Evolutionary conservation across 192 early-diverging fungal species (phyloP), one percentile per base, ranked within the genome.

Genomic region (Coemansia sp.): DNA sequence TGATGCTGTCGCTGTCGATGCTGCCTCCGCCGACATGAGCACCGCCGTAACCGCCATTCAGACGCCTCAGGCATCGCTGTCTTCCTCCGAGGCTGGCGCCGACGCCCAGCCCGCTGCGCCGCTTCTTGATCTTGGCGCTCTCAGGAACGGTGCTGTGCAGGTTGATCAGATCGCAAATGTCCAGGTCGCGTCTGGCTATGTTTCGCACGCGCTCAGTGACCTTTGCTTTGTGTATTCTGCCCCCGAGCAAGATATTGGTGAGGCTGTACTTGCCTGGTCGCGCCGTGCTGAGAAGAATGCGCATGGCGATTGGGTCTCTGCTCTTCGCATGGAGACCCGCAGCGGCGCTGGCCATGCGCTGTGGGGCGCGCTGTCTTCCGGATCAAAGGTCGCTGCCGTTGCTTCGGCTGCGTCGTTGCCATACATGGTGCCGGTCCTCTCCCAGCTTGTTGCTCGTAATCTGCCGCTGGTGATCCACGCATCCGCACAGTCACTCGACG

Each of bases 201-300:
- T 95, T 16, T 89, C 92, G 7, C 92, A 93, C 69, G 85, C 84
- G 26, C 83, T 97, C 8, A 90, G 87, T 73, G 88, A 93, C 65
- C 74, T 93, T 53, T 82, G 88, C 43, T 97, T 94, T 81, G 86
- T 95, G 63, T 97, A 95, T 77, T 86, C 92, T 26, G 88, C 89
- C 7, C 77, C 84, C 30, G 81, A 81, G 23, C 75, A 88, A 42
- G 74, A 66, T 3, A 70, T 90, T 43, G 94, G 94, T 53, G 70
- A 89, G 35, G 75, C 78, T 4, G 70, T 88, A 16, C 72, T 86
- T 39, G 75, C 82, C 15, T 95, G 91, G 94, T 73, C 91, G 52
- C 70, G 82, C 42, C 67, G 79, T 29, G 84, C 79, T n/a, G 65
- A 87, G 30, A 72, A 77, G 60, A 95, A 96, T 74, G 88, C 84